These are phyloP conservation scores for Vitis riparia DNA, from an alignment of 164 flowering plant species.

Conservation along the genomic window DNA sequence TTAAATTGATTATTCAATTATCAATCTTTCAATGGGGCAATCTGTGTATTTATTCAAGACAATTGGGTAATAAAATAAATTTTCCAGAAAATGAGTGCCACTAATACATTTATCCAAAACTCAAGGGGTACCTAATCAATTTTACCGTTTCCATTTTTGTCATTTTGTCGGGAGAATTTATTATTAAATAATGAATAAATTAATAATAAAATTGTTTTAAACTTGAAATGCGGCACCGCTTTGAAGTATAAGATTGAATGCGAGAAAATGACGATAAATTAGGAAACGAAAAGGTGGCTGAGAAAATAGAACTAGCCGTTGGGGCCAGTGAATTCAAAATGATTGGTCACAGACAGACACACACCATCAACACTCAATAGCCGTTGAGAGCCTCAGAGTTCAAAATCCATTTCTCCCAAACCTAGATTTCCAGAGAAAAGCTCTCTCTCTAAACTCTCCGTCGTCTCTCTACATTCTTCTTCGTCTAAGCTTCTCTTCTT, in stretches of 20 bases:
- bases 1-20: too few species aligned
- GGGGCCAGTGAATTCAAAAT: constrained; percentile 1
- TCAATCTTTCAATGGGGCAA: too few species aligned
- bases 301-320: constrained; percentile 36
- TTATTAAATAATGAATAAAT: neutral
- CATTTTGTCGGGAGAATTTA: neutral
- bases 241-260: neutral
- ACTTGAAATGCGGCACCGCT: constrained; percentile 14
- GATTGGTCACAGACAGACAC: neutral
- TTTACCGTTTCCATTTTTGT: constrained; percentile 11
- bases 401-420: constrained; percentile 3
- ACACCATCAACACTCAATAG: constrained; percentile 3
- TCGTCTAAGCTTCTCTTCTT: neutral
- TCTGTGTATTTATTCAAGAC: too few species aligned
- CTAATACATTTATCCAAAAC: too few species aligned
- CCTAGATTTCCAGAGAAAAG: neutral
- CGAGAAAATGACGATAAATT: neutral
- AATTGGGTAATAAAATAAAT: too few species aligned
- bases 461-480: neutral
- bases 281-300: neutral
- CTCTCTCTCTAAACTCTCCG: constrained; percentile 6
- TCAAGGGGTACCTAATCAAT: neutral
- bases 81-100: too few species aligned
- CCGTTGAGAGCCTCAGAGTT: neutral
- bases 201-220: constrained; percentile 6